phyloP scores from a whole-genome alignment of 306 rosid genomes.

The Trifolium dubium region DNA sequence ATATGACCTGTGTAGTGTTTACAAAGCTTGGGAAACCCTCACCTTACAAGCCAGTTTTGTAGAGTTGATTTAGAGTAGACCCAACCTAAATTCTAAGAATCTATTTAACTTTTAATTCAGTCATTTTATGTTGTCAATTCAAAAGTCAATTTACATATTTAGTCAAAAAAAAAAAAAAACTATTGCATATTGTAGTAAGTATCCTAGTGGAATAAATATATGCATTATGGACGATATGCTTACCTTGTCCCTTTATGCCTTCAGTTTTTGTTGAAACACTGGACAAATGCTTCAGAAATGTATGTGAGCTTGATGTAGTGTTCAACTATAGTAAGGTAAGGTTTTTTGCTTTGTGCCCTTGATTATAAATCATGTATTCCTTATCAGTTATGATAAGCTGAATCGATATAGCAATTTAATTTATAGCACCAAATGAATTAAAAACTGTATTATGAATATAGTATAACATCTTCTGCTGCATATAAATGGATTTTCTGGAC shows the following conservation, averaged over 20 bases:
- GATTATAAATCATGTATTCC: slow-evolving; percentile 31
- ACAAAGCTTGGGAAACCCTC: too few relatives aligned
- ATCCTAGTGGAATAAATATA: not conserved
- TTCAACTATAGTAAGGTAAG: slow-evolving; percentile 97
- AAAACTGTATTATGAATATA: slow-evolving; percentile 20
- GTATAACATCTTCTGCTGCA: slow-evolving; percentile 25
- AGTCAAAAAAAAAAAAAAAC: too few relatives aligned
- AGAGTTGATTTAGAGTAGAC: too few relatives aligned
- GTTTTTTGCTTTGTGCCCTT: slow-evolving; percentile 47
- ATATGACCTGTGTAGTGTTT: too few relatives aligned
- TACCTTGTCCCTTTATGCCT: slow-evolving; percentile 41
- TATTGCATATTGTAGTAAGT: slow-evolving; percentile 26
- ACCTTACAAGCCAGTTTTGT: too few relatives aligned
- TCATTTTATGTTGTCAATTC: slow-evolving; percentile 29
- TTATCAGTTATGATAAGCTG: slow-evolving; percentile 19
- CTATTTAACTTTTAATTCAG: slow-evolving; percentile 12
- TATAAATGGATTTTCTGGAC: not conserved
- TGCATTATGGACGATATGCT: slow-evolving; percentile 35
- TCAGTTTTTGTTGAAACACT: slow-evolving; percentile 95
- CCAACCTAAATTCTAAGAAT: not conserved
- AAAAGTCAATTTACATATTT: slow-evolving; percentile 21
- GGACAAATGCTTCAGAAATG: slow-evolving; percentile 97
- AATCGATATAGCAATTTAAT: not conserved
- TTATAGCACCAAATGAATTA: slow-evolving; percentile 25
- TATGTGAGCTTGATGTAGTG: slow-evolving; percentile 93